Evolutionary conservation across 805 yeast species (phyloP).

Genomic region (Candida morakotiae): DNA sequence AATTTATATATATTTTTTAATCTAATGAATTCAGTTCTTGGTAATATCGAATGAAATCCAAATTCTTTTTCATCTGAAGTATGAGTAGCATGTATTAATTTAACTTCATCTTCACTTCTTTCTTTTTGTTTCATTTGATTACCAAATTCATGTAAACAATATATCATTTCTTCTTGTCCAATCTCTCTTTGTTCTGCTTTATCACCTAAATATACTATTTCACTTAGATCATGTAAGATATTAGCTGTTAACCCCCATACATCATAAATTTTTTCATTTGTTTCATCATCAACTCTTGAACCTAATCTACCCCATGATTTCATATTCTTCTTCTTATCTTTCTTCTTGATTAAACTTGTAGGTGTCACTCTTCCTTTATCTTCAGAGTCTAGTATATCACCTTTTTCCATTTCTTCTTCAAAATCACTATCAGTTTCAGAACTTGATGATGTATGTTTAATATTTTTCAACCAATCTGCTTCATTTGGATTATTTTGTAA

Average conservation of each 20-base stretch:
- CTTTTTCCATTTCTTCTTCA: conserved; percentile 12
- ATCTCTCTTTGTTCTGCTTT: conserved; percentile 18
- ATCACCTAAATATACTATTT: conserved; percentile 36
- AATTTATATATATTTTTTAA: conserved; percentile 40
- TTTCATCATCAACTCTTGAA: conserved; percentile 29
- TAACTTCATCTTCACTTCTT: conserved; percentile 52
- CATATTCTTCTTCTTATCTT: conserved; percentile 13
- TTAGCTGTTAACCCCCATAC: conserved; percentile 85
- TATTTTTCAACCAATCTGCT: conserved; percentile 57
- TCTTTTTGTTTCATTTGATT: conserved; percentile 47
- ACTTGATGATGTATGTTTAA: conserved; percentile 53
- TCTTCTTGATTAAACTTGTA: background rate
- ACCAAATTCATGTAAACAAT: conserved; percentile 50
- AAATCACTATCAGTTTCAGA: conserved; percentile 21
- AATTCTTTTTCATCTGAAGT: conserved; percentile 22
- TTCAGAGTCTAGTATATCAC: conserved; percentile 11
- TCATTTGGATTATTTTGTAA: conserved; percentile 53
- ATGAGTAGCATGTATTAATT: conserved; percentile 39
- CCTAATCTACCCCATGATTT: conserved; percentile 38
- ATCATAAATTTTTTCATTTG: conserved; percentile 53
- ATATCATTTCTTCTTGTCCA: conserved; percentile 67
- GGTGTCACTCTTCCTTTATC: conserved; percentile 9
- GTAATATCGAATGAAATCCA: conserved; percentile 44
- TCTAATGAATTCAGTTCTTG: conserved; percentile 37
- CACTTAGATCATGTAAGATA: conserved; percentile 67